Percentiles rank a stretch among this genome's conserved stretches.
Conservation (phyloP, 805 yeast species). For the Barnettozyma californica region DNA sequence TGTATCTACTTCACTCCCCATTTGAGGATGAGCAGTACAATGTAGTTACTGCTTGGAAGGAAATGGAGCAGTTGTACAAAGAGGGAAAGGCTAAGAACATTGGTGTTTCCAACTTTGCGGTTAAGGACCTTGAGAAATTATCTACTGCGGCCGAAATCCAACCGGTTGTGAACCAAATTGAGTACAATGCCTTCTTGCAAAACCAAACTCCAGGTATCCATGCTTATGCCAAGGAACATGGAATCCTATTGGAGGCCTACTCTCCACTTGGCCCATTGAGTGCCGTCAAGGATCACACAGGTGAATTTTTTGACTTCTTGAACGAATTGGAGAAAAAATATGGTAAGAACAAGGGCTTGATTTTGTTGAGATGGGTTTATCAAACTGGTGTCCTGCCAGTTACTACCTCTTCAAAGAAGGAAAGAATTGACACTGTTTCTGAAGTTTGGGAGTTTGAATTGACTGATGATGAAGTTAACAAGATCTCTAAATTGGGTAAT, state of each 20-base stretch:
- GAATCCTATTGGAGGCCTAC: slow-evolving; percentile 57
- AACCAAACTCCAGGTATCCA: slow-evolving; percentile 59
- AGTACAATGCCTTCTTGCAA: slow-evolving; percentile 59
- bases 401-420: slow-evolving; percentile 60
- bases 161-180: slow-evolving; percentile 62
- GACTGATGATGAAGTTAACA: slow-evolving; percentile 42
- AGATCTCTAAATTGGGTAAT: slow-evolving; percentile 38
- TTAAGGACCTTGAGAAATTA: slow-evolving; percentile 39
- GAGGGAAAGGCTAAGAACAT: slow-evolving; percentile 51
- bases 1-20: slow-evolving; percentile 49
- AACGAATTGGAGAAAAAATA: slow-evolving; percentile 51
- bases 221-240: slow-evolving; percentile 43
- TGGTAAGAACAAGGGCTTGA: slow-evolving; percentile 51
- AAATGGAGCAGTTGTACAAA: slow-evolving; percentile 41
- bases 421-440: slow-evolving; percentile 48
- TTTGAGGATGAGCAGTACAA: slow-evolving; percentile 34
- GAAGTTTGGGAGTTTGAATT: slow-evolving; percentile 53
- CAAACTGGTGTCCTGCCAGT: slow-evolving; percentile 64
- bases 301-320: slow-evolving; percentile 34
- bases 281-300: slow-evolving; percentile 39
- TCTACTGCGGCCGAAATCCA: slow-evolving; percentile 32
- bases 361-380: slow-evolving; percentile 66
- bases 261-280: slow-evolving; percentile 62
- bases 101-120: slow-evolving; percentile 58
- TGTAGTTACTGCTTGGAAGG: slow-evolving; percentile 47